A percentile compares a stretch with the other conserved stretches of the same genome.
phyloP scores from a whole-genome alignment of 2,329 filamentous ascomycete species.

The Beauveria varroae region DNA sequence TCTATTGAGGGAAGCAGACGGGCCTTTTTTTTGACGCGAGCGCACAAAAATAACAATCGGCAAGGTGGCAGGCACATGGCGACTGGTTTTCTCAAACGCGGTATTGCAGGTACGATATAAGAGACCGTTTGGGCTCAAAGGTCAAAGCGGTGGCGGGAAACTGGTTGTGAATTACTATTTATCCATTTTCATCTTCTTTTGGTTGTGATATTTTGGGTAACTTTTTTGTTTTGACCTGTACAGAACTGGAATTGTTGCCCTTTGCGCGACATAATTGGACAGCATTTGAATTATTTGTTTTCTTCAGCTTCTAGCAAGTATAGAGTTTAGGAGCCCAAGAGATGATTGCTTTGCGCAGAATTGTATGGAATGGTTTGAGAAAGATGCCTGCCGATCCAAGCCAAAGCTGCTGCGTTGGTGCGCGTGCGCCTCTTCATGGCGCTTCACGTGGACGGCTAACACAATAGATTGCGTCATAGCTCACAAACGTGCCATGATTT shows the following conservation, averaged over 20 bases:
- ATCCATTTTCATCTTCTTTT: background rate
- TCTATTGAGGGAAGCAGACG: background rate
- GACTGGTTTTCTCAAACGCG: too few species aligned
- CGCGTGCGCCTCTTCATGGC: background rate
- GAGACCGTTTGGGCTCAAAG: too few species aligned
- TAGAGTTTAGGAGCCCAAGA: background rate
- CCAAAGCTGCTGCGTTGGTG: background rate
- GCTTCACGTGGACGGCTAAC: slow-evolving; percentile 5
- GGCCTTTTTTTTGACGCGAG: background rate
- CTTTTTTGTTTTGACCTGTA: background rate
- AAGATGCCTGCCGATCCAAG: background rate
- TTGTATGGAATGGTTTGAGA: background rate
- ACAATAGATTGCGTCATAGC: slow-evolving; percentile 7
- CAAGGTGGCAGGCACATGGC: too few species aligned
- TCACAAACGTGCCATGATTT: background rate
- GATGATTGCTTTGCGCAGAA: background rate
- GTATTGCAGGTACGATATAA: too few species aligned
- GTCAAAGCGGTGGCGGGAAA: background rate
- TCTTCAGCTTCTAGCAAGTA: background rate
- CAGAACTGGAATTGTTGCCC: background rate
- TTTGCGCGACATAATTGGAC: background rate
- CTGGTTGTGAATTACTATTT: background rate
- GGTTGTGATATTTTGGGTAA: background rate
- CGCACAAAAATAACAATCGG: background rate
- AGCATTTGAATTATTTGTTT: background rate